Evolutionary conservation across 1,139 yeast genomes (phyloP), one percentile per base, ranked within the genome.

Genomic region (Yamadazyma aaseri): DNA sequence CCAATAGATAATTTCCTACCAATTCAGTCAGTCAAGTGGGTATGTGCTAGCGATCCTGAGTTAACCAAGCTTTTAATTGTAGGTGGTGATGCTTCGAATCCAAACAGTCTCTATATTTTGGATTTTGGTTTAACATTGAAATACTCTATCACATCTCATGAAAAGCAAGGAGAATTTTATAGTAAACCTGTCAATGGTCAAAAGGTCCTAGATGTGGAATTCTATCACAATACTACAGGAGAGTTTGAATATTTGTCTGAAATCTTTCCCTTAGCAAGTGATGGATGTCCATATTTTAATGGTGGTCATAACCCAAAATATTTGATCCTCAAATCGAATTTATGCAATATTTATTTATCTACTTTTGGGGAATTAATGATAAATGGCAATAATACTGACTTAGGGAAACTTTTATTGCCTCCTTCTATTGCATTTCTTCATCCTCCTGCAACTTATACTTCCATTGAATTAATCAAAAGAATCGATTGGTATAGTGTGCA

Each of bases 71-170:
- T 89, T 15, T 51, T 90, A 15, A 65, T 90, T 4, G 74, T 81
- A 15, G 95, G 95, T 9, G 92, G 89, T 14, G 81, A 76, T 45
- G 53, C 53, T 6, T 65, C 69, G 7, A 42, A 47, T 13, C 79
- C 80, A 0, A 79, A 76, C 44, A 76, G 78, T 20, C 50, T 90
- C 7, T 73, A 80, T 5, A 65, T 82, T 36, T 62, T 90, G 40
- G 87, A 87, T 45, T 84, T 86, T 49, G 97, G 97, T 1, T 68
- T 71, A 17, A 86, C 96, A 7, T 84, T 95, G 22, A 75, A 79
- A 35, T 86, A 86, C 43, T 73, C 90, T 2, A 62, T 89, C 38
- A 83, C 96, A 0, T 82, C 96, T 0, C 86, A 86, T 54, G 86
- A 82, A 11, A 80, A 80, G 35, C 94, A 89, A 81, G 83, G 84